Conservation (phyloP, 208 protist genomes). For the Sergeia podlipaevii region DNA sequence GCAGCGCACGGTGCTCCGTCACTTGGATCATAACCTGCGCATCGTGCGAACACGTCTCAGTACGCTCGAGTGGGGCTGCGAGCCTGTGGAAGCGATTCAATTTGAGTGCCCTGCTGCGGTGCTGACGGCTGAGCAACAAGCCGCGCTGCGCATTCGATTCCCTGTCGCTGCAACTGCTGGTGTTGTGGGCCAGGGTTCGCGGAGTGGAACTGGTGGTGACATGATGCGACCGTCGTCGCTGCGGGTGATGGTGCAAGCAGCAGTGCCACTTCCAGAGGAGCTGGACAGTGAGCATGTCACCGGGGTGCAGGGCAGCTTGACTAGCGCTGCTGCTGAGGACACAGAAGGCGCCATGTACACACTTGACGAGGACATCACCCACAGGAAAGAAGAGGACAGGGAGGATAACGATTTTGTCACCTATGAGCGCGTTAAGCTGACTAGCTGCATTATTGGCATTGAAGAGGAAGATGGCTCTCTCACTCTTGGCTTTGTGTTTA, state of each 20-base stretch:
- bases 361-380: too few relatives aligned
- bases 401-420: too few relatives aligned
- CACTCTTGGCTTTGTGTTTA: conserved; percentile 24
- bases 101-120: conserved; percentile 29
- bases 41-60: conserved; percentile 28
- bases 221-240: too few relatives aligned
- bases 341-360: too few relatives aligned
- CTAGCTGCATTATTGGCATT: conserved; percentile 26
- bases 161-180: conserved; percentile 3
- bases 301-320: too few relatives aligned
- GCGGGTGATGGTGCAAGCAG: too few relatives aligned
- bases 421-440: not conserved
- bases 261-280: too few relatives aligned
- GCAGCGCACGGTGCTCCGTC: conserved; percentile 19
- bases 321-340: too few relatives aligned
- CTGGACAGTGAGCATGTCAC: too few relatives aligned
- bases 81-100: conserved; percentile 21
- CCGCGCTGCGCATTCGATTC: conserved; percentile 23
- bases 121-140: conserved; percentile 38
- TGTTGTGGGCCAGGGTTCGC: too few relatives aligned
- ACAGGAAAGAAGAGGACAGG: too few relatives aligned
- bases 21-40: conserved; percentile 24
- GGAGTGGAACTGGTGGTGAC: too few relatives aligned
- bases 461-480: conserved; percentile 52
- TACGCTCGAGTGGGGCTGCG: conserved; percentile 16